Evolutionary conservation across 2,329 filamentous ascomycete species (phyloP).

Genomic region (Macrophomina pseudophaseolina): DNA sequence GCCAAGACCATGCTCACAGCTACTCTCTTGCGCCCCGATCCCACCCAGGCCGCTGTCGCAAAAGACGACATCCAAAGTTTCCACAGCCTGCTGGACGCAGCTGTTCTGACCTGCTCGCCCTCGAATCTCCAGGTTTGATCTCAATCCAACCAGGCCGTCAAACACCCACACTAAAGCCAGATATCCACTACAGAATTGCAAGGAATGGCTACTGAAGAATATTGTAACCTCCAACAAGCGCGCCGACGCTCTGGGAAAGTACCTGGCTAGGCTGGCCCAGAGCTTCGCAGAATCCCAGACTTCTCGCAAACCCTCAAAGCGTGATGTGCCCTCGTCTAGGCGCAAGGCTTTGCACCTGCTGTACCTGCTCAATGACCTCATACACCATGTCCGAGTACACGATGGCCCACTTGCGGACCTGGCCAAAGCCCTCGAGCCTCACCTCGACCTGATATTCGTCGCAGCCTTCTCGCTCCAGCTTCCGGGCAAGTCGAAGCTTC

Average conservation of each 20-base stretch:
- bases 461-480: constrained; percentile 60
- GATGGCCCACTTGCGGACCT: neutral
- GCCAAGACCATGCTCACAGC: constrained; percentile 23
- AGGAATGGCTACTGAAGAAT: constrained; percentile 80
- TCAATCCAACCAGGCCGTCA: constrained; percentile 10
- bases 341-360: constrained; percentile 76
- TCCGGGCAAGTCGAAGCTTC: constrained; percentile 67
- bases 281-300: constrained; percentile 48
- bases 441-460: constrained; percentile 66
- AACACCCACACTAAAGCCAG: constrained; percentile 17
- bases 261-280: constrained; percentile 70
- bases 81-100: constrained; percentile 25
- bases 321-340: constrained; percentile 59
- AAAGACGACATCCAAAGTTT: constrained; percentile 21
- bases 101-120: constrained; percentile 22
- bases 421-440: constrained; percentile 65
- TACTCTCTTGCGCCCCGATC: constrained; percentile 21
- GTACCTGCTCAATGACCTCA: constrained; percentile 77
- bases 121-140: constrained; percentile 27
- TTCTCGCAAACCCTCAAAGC: constrained; percentile 28
- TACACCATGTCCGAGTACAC: constrained; percentile 54
- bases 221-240: constrained; percentile 71
- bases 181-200: constrained; percentile 72
- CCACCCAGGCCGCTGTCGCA: neutral
- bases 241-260: constrained; percentile 73